A percentile compares a stretch with the other conserved stretches of the same genome.
Evolutionary conservation across 495 filamentous ascomycete species (phyloP).

Genomic region (Aspergillus bridgeri): DNA sequence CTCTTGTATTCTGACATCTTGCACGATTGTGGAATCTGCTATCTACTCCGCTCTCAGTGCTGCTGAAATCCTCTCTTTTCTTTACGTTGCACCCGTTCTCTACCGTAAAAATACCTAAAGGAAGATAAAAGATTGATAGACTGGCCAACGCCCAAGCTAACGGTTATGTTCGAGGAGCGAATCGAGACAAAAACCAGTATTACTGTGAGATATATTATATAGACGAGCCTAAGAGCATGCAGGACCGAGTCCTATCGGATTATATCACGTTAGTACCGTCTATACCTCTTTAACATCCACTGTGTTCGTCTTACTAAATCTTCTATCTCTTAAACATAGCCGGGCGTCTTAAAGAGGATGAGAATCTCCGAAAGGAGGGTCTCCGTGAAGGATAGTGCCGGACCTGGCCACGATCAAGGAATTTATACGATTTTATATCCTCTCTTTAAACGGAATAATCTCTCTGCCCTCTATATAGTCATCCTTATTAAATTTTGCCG

Average conservation of each 20-base stretch:
- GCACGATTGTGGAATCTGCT: constrained; percentile 6
- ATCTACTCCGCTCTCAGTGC: constrained; percentile 3
- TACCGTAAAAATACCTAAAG: constrained; percentile 8
- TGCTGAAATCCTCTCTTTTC: too few species aligned
- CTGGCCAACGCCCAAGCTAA: not conserved
- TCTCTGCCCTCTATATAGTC: constrained; percentile 10
- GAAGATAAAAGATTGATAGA: constrained; percentile 10
- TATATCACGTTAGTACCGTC: constrained; percentile 6
- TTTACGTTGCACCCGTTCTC: too few species aligned
- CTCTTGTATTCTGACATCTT: constrained; percentile 3
- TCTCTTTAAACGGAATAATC: constrained; percentile 9
- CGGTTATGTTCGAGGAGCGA: constrained; percentile 9
- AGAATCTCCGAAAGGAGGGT: constrained; percentile 7
- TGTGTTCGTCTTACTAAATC: constrained; percentile 6
- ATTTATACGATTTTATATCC: constrained; percentile 16
- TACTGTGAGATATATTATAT: constrained; percentile 7
- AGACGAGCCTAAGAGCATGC: constrained; percentile 2
- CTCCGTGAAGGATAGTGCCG: constrained; percentile 12
- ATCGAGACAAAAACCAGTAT: constrained; percentile 7
- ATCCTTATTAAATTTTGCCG: constrained; percentile 14
- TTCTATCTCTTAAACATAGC: constrained; percentile 3
- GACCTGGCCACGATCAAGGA: constrained; percentile 15
- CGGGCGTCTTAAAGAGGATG: constrained; percentile 7
- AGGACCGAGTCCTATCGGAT: constrained; percentile 6
- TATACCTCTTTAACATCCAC: constrained; percentile 2